These are phyloP conservation scores for Xylariaceae sp. DNA, from an alignment of 2,329 filamentous ascomycete species.

Conservation along the genomic window DNA sequence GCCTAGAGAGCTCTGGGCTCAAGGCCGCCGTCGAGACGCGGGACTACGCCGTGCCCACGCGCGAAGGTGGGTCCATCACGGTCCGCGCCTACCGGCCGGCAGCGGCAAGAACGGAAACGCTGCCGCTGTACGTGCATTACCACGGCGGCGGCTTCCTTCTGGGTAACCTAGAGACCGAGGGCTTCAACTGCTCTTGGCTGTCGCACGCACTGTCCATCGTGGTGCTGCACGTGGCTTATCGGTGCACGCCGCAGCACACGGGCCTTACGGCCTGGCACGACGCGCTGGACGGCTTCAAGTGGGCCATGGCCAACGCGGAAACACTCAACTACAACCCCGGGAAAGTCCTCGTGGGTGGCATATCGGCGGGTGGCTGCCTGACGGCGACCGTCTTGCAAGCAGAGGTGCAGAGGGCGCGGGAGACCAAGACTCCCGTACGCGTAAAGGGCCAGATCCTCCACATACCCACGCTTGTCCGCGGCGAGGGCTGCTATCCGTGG, in stretches of 20 bases:
- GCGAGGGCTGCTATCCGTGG: slow-evolving; percentile 22
- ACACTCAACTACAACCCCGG: slow-evolving; percentile 34
- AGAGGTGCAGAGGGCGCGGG: slow-evolving; percentile 33
- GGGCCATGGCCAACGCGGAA: slow-evolving; percentile 38
- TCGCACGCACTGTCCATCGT: slow-evolving; percentile 34
- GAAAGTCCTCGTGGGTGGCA: slow-evolving; percentile 38
- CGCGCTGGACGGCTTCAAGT: slow-evolving; percentile 44
- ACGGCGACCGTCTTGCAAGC: slow-evolving; percentile 31
- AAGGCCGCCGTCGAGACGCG: slow-evolving; percentile 15
- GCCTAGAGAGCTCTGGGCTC: slow-evolving; percentile 21
- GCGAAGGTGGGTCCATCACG: slow-evolving; percentile 39
- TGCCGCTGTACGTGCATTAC: slow-evolving; percentile 39
- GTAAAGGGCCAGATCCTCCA: slow-evolving; percentile 42
- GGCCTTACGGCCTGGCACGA: slow-evolving; percentile 46
- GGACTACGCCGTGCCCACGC: slow-evolving; percentile 35
- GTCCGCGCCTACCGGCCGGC: slow-evolving; percentile 42
- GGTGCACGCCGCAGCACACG: slow-evolving; percentile 44
- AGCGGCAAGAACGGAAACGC: slow-evolving; percentile 29
- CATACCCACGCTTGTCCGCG: slow-evolving; percentile 39
- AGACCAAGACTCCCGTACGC: slow-evolving; percentile 12
- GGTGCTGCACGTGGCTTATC: slow-evolving; percentile 47
- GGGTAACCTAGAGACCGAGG: slow-evolving; percentile 44
- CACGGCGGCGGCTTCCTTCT: slow-evolving; percentile 52
- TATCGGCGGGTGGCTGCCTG: slow-evolving; percentile 39
- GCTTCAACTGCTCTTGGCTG: slow-evolving; percentile 40